phyloP scores from a whole-genome alignment of 306 rosid genomes.

The Vigna angularis region DNA sequence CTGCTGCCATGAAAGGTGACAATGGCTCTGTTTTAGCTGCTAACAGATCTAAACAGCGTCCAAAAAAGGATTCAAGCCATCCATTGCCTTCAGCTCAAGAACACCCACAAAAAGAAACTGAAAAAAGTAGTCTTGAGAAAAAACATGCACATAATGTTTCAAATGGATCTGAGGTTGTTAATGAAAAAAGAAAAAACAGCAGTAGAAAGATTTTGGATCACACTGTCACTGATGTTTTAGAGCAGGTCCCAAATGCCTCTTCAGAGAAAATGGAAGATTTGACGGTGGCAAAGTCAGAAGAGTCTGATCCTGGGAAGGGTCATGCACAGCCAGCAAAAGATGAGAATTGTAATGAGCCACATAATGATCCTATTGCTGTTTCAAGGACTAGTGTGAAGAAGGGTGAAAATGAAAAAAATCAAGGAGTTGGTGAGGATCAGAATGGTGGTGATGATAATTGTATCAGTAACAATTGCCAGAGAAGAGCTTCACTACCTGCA shows the following conservation, averaged over 20 bases:
- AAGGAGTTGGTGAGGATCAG: conserved; percentile 43
- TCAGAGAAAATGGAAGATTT: conserved; percentile 48
- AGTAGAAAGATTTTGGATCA: conserved; percentile 42
- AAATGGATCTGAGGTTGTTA: conserved; percentile 46
- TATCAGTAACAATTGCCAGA: conserved; percentile 48
- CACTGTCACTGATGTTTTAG: conserved; percentile 42
- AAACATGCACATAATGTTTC: conserved; percentile 43
- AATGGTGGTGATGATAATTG: conserved; percentile 43
- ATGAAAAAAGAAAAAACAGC: conserved; percentile 50
- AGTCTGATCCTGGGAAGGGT: conserved; percentile 40
- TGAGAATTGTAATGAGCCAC: conserved; percentile 32
- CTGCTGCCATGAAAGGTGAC: conserved; percentile 44
- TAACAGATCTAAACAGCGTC: conserved; percentile 47
- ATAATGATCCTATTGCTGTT: conserved; percentile 25
- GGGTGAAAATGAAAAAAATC: conserved; percentile 41
- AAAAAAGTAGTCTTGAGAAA: conserved; percentile 51
- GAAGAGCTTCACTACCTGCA: conserved; percentile 61
- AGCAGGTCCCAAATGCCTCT: conserved; percentile 39
- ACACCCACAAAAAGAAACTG: conserved; percentile 48
- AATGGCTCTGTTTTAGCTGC: conserved; percentile 42
- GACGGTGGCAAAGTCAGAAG: conserved; percentile 36
- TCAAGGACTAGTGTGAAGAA: conserved; percentile 35
- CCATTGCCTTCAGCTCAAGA: conserved; percentile 49
- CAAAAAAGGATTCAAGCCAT: conserved; percentile 46
- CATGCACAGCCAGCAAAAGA: conserved; percentile 39